phyloP scores from a whole-genome alignment of 441 rosid species.

The Populus hybrid region DNA sequence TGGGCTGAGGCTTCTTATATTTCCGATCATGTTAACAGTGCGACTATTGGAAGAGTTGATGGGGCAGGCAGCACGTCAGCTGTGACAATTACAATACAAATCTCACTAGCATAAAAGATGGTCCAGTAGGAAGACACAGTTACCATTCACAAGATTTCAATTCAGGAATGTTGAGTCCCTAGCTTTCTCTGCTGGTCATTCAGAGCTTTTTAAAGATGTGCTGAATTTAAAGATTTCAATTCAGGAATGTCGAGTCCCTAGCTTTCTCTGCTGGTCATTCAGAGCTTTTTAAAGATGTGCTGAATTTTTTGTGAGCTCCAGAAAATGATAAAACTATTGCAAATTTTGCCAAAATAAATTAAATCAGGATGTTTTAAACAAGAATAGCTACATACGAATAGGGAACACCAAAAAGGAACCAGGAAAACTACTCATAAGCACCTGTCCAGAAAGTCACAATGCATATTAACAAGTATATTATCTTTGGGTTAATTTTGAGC shows the following conservation, averaged over 20 bases:
- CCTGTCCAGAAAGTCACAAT: not conserved
- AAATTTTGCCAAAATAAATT: not conserved
- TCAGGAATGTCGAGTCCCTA: no score
- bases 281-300: no score
- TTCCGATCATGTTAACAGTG: not conserved
- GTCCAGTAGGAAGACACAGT: no score
- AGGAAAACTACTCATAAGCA: not conserved
- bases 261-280: no score
- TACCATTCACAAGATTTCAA: not conserved
- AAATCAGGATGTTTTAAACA: not conserved
- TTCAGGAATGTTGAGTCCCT: not conserved
- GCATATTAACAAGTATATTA: slow-evolving; percentile 1
- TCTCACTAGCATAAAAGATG: not conserved
- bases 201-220: not conserved
- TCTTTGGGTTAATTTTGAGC: slow-evolving; percentile 19
- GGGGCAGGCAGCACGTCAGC: not conserved
- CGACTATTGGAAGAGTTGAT: not conserved
- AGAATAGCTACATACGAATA: not conserved
- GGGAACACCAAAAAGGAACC: not conserved
- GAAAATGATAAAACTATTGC: not conserved
- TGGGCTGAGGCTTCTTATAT: not conserved
- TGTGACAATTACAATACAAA: not conserved
- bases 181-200: not conserved
- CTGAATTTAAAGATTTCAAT: no score
- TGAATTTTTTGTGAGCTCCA: not conserved